Conservation (phyloP, 2,329 filamentous ascomycete species). For the Penicillium griseofulvum region DNA sequence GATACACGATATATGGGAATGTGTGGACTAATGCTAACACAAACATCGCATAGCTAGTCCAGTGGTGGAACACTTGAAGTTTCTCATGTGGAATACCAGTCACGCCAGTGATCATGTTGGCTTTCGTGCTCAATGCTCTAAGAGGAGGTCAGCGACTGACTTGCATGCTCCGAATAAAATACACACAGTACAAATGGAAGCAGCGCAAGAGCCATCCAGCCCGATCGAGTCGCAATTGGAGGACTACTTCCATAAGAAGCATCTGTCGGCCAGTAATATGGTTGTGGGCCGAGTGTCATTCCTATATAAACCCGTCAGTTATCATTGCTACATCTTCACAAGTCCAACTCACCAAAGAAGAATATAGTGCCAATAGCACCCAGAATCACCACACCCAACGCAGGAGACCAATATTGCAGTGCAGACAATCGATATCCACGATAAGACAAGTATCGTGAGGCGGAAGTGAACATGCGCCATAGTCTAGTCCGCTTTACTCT, state of each 20-base stretch:
- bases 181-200: constrained; percentile 52
- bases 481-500: constrained; percentile 22
- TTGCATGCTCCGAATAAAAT: not conserved
- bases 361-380: constrained; percentile 44
- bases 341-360: constrained; percentile 44
- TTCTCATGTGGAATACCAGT: constrained; percentile 59
- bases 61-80: constrained; percentile 55
- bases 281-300: constrained; percentile 51
- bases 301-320: constrained; percentile 21
- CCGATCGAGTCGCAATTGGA: constrained; percentile 53
- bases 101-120: constrained; percentile 54
- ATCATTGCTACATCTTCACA: not conserved
- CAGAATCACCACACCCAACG: constrained; percentile 47
- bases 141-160: constrained; percentile 5
- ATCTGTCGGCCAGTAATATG: constrained; percentile 57
- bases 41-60: constrained; percentile 57
- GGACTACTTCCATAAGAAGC: constrained; percentile 51
- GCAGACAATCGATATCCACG: constrained; percentile 35
- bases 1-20: constrained; percentile 58
- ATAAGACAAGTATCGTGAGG: constrained; percentile 45
- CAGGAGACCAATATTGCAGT: constrained; percentile 45
- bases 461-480: constrained; percentile 37
- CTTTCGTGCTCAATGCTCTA: constrained; percentile 53
- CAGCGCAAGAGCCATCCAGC: constrained; percentile 53
- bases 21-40: constrained; percentile 57